A percentile compares a stretch with the other conserved stretches of the same genome.
These are phyloP conservation scores for Cadophora sp. DNA, from an alignment of 2,329 filamentous ascomycete species.

Conservation along the genomic window DNA sequence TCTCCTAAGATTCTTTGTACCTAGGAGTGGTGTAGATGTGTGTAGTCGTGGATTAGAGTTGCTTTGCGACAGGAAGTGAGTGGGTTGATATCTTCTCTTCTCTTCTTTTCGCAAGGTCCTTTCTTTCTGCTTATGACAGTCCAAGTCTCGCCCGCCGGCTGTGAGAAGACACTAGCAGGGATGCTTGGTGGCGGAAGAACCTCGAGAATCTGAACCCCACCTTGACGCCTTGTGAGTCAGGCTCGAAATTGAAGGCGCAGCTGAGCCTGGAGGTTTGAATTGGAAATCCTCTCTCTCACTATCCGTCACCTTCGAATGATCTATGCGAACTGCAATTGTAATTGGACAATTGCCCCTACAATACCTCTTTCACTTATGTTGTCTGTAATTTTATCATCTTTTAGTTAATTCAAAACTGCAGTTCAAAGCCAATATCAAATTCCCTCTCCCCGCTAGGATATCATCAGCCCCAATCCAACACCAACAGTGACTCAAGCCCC, in stretches of 20 bases:
- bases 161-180: slow-evolving; percentile 11
- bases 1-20: background rate
- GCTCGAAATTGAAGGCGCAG: background rate
- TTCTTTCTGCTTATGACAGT: slow-evolving; percentile 18
- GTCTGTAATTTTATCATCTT: no score
- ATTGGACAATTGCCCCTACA: no score
- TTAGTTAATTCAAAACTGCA: background rate
- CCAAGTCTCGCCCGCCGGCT: background rate
- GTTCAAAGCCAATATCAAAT: background rate
- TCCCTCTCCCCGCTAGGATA: no score
- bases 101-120: background rate
- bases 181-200: background rate
- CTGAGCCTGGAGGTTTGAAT: background rate
- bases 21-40: background rate
- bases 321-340: no score
- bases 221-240: slow-evolving; percentile 19
- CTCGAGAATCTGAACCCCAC: background rate
- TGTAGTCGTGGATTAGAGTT: background rate
- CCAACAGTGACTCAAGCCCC: background rate
- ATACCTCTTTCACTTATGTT: no score
- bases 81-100: background rate
- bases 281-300: background rate
- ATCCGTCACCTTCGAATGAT: background rate
- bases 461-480: background rate
- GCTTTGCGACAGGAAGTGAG: background rate